Conservation (phyloP, 2,329 filamentous ascomycete species). For the Penicillium sp. region DNA sequence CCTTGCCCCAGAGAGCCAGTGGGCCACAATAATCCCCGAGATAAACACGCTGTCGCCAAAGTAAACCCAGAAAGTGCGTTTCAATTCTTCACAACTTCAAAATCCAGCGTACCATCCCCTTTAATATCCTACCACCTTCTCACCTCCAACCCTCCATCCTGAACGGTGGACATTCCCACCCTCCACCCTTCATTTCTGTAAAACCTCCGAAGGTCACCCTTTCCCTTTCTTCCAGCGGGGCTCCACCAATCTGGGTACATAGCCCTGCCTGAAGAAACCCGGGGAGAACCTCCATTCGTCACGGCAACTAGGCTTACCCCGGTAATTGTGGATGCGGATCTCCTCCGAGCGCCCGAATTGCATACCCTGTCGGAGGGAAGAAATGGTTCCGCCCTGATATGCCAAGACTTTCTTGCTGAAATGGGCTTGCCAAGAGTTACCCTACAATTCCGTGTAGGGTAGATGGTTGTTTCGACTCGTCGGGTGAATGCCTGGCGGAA, state of each 20-base stretch:
- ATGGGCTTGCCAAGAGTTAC: conserved; percentile 17
- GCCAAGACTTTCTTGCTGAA: neutral
- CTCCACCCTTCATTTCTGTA: conserved; percentile 10
- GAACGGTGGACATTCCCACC: conserved; percentile 22
- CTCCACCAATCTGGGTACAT: conserved; percentile 25
- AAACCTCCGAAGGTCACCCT: conserved; percentile 2
- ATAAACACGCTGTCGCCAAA: conserved; percentile 26
- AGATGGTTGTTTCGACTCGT: conserved; percentile 17
- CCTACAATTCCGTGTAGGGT: conserved; percentile 22
- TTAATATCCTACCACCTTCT: neutral
- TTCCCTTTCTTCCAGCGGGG: neutral
- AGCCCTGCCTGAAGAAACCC: neutral
- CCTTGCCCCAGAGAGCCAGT: conserved; percentile 30
- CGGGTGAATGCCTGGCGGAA: too few species aligned
- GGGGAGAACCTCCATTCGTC: conserved; percentile 9
- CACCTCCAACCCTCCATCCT: conserved; percentile 12
- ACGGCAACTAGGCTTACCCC: conserved; percentile 6
- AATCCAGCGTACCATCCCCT: too few species aligned
- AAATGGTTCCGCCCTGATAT: neutral
- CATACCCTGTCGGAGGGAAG: neutral
- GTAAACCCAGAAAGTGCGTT: neutral
- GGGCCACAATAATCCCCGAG: conserved; percentile 25
- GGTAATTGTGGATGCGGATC: conserved; percentile 1
- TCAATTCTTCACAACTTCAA: neutral
- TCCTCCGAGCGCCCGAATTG: neutral